A percentile compares a stretch with the other conserved stretches of the same genome.
These are phyloP conservation scores for Tylopilus plumbeoviolaceoides DNA, from an alignment of 768 basidiomycete genomes.

Conservation along the genomic window DNA sequence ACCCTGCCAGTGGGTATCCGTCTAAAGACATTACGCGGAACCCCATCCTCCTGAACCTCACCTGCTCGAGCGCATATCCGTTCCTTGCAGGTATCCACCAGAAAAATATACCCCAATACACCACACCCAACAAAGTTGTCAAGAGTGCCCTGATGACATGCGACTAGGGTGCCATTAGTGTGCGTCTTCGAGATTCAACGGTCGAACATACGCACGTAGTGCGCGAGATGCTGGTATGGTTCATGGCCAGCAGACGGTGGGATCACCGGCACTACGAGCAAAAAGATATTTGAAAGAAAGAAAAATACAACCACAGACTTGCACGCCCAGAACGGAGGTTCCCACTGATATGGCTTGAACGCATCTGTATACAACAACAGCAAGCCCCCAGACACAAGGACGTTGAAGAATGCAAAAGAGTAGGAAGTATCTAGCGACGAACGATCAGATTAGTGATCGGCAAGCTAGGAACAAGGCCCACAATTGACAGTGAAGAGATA, in stretches of 20 bases:
- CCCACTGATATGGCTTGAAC: conserved; percentile 48
- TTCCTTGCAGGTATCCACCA: conserved; percentile 45
- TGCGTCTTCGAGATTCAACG: background rate
- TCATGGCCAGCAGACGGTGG: conserved; percentile 51
- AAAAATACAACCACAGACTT: conserved; percentile 48
- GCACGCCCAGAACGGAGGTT: conserved; percentile 61
- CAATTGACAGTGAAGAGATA: conserved; percentile 68
- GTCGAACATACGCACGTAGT: conserved; percentile 49
- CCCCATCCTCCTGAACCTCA: conserved; percentile 54
- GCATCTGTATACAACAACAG: conserved; percentile 52
- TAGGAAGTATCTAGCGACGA: conserved; percentile 49
- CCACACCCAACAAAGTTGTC: conserved; percentile 45
- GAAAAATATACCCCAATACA: conserved; percentile 56
- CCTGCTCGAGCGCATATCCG: conserved; percentile 48
- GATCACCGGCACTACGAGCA: conserved; percentile 57
- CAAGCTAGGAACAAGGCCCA: conserved; percentile 27
- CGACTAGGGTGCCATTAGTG: conserved; percentile 30
- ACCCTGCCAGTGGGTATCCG: conserved; percentile 33
- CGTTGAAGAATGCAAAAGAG: conserved; percentile 54
- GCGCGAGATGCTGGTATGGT: conserved; percentile 58
- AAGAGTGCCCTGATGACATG: conserved; percentile 47
- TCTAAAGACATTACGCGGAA: conserved; percentile 50
- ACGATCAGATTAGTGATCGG: background rate
- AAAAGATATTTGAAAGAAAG: conserved; percentile 61
- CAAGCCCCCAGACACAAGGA: conserved; percentile 57